Conservation (phyloP, 768 basidiomycete species). For the Phaeotremella skinneri region DNA sequence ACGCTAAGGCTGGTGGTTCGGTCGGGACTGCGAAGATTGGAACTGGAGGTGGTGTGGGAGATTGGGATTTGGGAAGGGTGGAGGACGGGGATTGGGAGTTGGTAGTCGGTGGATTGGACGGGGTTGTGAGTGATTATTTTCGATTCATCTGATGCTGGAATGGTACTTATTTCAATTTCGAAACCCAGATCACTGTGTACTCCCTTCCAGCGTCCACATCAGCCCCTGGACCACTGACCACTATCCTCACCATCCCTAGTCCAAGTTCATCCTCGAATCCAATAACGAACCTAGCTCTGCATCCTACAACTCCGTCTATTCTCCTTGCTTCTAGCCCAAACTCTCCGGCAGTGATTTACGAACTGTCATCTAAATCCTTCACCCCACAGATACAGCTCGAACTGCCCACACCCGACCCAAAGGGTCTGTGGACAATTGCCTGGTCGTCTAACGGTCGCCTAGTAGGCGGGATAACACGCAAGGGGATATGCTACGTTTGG, state of each 20-base stretch:
- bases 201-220: not conserved
- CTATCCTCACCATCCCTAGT: slow-evolving; percentile 14
- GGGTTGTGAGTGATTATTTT: slow-evolving; percentile 26
- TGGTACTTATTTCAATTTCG: not conserved
- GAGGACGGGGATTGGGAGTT: slow-evolving; percentile 24
- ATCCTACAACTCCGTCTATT: slow-evolving; percentile 36
- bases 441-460: slow-evolving; percentile 33
- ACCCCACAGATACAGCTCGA: slow-evolving; percentile 18
- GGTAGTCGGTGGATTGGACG: slow-evolving; percentile 37
- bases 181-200: slow-evolving; percentile 16
- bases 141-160: not conserved
- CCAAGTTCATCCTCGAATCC: slow-evolving; percentile 22
- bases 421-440: slow-evolving; percentile 33
- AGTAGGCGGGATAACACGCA: slow-evolving; percentile 28
- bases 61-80: slow-evolving; percentile 39
- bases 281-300: slow-evolving; percentile 28
- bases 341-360: slow-evolving; percentile 26
- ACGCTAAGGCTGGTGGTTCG: not conserved
- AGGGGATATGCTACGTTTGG: slow-evolving; percentile 29
- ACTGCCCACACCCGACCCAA: slow-evolving; percentile 19
- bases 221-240: not conserved
- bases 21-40: slow-evolving; percentile 24
- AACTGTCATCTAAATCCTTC: slow-evolving; percentile 16
- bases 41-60: slow-evolving; percentile 34
- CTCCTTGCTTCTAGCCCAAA: slow-evolving; percentile 27